These are phyloP conservation scores for Lichtheimia corymbifera DNA, from an alignment of 371 early-diverging fungal species.

Conservation along the genomic window DNA sequence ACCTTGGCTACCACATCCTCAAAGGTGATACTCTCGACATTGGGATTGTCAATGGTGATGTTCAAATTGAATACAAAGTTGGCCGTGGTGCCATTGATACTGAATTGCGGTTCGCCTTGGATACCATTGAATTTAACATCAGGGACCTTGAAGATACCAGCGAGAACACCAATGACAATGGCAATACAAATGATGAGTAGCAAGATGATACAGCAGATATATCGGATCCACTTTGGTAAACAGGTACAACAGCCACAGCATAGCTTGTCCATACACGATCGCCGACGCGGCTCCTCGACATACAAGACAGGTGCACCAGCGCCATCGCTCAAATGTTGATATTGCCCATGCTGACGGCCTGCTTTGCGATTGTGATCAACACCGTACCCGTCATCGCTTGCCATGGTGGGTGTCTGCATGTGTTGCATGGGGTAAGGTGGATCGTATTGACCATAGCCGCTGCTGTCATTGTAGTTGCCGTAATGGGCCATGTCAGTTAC, in stretches of 20 bases:
- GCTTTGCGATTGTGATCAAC: background rate
- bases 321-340: conserved; percentile 7
- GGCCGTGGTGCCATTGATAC: conserved; percentile 25
- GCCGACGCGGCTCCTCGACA: conserved; percentile 1
- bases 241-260: conserved; percentile 54
- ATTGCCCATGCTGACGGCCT: conserved; percentile 1
- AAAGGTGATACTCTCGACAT: conserved; percentile 58
- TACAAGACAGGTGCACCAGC: conserved; percentile 5
- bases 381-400: conserved; percentile 12
- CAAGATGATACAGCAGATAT: conserved; percentile 40
- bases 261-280: conserved; percentile 43
- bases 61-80: conserved; percentile 29
- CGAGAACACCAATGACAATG: conserved; percentile 46
- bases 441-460: background rate
- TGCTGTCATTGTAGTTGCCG: too few species aligned
- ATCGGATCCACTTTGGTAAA: conserved; percentile 49
- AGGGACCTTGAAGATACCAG: conserved; percentile 45
- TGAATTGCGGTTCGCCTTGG: conserved; percentile 27
- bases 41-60: conserved; percentile 56
- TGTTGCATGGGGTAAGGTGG: conserved; percentile 10
- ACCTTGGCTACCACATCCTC: conserved; percentile 56
- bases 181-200: conserved; percentile 38
- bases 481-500: too few species aligned
- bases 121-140: conserved; percentile 36
- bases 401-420: conserved; percentile 6